phyloP scores from a whole-genome alignment of 73 alveolate genomes.

The Durusdinium trenchii region DNA sequence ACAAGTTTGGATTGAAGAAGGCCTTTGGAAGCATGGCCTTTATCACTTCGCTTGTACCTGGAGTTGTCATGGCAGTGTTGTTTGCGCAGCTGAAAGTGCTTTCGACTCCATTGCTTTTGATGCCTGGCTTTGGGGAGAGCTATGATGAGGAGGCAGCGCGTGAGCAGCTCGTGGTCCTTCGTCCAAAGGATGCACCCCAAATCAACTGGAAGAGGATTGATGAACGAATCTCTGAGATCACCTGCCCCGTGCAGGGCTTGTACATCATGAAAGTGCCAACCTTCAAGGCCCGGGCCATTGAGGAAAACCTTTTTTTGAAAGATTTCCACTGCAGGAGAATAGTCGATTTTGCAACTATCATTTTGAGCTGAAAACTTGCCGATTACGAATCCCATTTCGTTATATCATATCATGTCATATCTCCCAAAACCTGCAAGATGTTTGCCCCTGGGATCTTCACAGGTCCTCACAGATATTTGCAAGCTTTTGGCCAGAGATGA shows the following conservation, averaged over 20 bases:
- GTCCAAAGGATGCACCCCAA: constrained; percentile 60
- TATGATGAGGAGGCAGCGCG: constrained; percentile 51
- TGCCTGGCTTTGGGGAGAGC: constrained; percentile 45
- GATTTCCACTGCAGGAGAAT: no score
- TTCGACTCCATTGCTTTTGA: constrained; percentile 23
- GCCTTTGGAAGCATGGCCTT: constrained; percentile 83
- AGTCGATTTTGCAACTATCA: neutral
- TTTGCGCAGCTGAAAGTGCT: constrained; percentile 68
- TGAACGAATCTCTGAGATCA: constrained; percentile 44
- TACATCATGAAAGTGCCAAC: constrained; percentile 61
- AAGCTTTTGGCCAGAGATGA: constrained; percentile 55
- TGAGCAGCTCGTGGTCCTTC: constrained; percentile 68
- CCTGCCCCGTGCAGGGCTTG: constrained; percentile 59
- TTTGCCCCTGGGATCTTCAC: neutral
- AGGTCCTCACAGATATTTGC: constrained; percentile 77
- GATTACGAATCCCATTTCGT: neutral
- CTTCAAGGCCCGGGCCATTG: constrained; percentile 16
- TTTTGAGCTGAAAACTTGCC: neutral
- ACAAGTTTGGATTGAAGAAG: constrained; percentile 49
- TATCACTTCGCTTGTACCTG: constrained; percentile 47
- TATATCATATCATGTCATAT: no score
- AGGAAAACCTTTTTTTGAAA: neutral
- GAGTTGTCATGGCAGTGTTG: constrained; percentile 27
- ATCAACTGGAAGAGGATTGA: constrained; percentile 47
- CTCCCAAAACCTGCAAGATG: no score